Evolutionary conservation across 108 stramenopile genomes (phyloP), one percentile per base, ranked within the genome.

Genomic region (Skeletonema potamos): DNA sequence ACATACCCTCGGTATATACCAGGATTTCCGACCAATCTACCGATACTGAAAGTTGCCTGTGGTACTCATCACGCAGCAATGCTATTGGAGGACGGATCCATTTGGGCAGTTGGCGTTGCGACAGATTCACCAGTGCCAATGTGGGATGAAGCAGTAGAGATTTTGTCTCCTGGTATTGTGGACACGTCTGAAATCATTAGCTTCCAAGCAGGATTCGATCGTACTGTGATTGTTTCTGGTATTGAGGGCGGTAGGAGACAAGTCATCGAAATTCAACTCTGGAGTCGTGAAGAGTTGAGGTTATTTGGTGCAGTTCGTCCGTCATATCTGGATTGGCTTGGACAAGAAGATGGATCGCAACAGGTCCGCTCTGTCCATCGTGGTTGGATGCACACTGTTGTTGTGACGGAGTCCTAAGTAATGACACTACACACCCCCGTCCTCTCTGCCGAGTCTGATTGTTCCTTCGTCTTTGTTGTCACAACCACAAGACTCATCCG

Each of bases 1-100:
- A 62, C 70, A 1, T 69, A 76, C 55, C 94, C 94, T 9, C 70
- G 75, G 65, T 70, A 37, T 37, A 56, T 95, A 1, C 44, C 81
- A 1, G 90, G 89, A 51, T 67, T 95, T 27, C 94, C 94, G 0
- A 20, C 78, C 8, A 34, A 76, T 29, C 26, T 85, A 20, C 44
- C 68, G 27, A 86, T 92, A 6, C 29, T 81, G 27, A 61, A 82
- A 51, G 79, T 95, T 34, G 80, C 90, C 17, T 92, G 90, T 54
- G 94, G 94, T 12, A 86, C 91, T 18, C 94, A 95, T 55, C 94
- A 94, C 66, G 87, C 89, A 17, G 86, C 94, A 9, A 80, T 95
- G 57, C 60, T 92, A 15, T 37, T 95, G 76, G 89, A 92, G 46
- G 94, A 95, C 65, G 91, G 91, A 58, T 88, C 86, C 59, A 84